A percentile compares a stretch with the other conserved stretches of the same genome.
Evolutionary conservation across 2,329 filamentous ascomycete species (phyloP).

Genomic region (Aspergillus japonicus): DNA sequence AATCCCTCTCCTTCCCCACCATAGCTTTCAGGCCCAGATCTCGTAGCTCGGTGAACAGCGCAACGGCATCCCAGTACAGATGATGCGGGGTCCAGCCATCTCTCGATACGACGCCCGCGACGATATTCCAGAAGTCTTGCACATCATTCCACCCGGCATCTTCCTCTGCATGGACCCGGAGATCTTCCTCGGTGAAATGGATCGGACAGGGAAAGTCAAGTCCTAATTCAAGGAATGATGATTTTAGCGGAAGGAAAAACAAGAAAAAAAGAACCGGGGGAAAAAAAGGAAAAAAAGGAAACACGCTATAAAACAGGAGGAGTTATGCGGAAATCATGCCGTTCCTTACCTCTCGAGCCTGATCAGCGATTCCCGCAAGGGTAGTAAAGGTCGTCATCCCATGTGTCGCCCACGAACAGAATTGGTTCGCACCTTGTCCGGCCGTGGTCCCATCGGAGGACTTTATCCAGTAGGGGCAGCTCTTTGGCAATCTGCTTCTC

Average conservation of each 20-base stretch:
- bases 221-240: constrained; percentile 10
- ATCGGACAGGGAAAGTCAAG: constrained; percentile 22
- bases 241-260: too few species aligned
- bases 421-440: constrained; percentile 20
- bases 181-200: constrained; percentile 24
- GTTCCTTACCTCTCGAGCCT: constrained; percentile 24
- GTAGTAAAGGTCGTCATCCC: constrained; percentile 27
- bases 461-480: constrained; percentile 16
- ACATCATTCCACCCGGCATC: constrained; percentile 25
- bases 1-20: constrained; percentile 30
- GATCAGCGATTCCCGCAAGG: constrained; percentile 26
- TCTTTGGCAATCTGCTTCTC: constrained; percentile 16
- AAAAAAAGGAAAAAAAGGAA: too few species aligned
- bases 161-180: constrained; percentile 18
- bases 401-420: constrained; percentile 22
- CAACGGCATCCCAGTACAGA: constrained; percentile 35
- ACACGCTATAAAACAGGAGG: too few species aligned
- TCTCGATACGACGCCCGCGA: constrained; percentile 35
- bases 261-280: too few species aligned
- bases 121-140: constrained; percentile 37
- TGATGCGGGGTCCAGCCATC: constrained; percentile 41
- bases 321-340: too few species aligned
- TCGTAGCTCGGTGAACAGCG: constrained; percentile 36
- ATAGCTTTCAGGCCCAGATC: constrained; percentile 32
- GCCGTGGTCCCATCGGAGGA: constrained; percentile 18